A percentile compares a stretch with the other conserved stretches of the same genome.
Conservation (phyloP, 2,329 filamentous ascomycete genomes). For the Phialophora tarda region DNA sequence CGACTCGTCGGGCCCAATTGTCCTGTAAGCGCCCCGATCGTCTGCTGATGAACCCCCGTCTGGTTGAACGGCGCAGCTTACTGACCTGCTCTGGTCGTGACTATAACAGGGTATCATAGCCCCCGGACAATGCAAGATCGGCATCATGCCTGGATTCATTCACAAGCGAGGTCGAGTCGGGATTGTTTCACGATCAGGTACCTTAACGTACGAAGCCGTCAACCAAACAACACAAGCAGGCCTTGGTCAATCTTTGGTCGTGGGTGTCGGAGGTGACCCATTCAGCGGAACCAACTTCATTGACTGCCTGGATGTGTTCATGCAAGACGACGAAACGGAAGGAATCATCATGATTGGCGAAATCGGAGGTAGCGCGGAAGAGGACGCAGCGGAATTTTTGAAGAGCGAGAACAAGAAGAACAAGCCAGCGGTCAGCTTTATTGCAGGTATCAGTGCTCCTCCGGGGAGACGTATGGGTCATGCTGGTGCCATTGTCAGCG, state of each 20-base stretch:
- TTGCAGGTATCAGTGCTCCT: conserved; percentile 96
- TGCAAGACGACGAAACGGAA: conserved; percentile 93
- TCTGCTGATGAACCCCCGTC: neutral
- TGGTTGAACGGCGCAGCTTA: neutral
- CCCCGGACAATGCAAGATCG: conserved; percentile 97
- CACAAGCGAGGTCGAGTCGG: conserved; percentile 99
- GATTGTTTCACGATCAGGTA: conserved; percentile 97
- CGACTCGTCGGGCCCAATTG: conserved; percentile 97
- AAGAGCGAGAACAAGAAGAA: conserved; percentile 87
- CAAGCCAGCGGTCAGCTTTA: conserved; percentile 98
- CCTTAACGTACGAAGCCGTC: conserved; percentile 98
- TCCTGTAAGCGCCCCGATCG: conserved; percentile 92
- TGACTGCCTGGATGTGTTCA: conserved; percentile 97
- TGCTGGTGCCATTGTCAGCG: conserved; percentile 96
- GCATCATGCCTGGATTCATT: conserved; percentile 99
- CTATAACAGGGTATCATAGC: conserved; percentile 72
- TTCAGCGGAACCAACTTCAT: conserved; percentile 99
- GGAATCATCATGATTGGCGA: conserved; percentile 99
- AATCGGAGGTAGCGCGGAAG: conserved; percentile 96
- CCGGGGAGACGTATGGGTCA: conserved; percentile 98
- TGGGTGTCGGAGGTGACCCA: conserved; percentile 97
- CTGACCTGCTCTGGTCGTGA: conserved; percentile 59
- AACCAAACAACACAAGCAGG: conserved; percentile 98
- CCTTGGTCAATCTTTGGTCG: conserved; percentile 95
- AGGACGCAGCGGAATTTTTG: conserved; percentile 96